Conservation (phyloP, 805 yeast species). For the Ogataea parapolymorpha region DNA sequence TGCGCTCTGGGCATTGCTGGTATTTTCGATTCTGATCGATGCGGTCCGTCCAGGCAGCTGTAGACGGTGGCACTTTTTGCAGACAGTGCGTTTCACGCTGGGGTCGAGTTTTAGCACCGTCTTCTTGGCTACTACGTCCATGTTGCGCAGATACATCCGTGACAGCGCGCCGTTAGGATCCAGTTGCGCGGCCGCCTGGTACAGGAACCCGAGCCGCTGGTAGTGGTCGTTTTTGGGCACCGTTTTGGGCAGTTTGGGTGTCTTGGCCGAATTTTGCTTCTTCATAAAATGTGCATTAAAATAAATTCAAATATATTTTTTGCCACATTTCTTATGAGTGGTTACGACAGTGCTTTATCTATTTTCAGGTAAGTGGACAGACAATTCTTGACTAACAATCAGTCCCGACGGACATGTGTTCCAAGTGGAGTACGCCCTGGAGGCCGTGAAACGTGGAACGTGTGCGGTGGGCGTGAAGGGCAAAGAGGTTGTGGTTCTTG, state of each 20-base stretch:
- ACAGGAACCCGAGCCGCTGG: slow-evolving; percentile 55
- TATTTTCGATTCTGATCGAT: slow-evolving; percentile 39
- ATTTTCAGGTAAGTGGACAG: slow-evolving; percentile 76
- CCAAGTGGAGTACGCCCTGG: slow-evolving; percentile 97
- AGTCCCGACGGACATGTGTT: slow-evolving; percentile 99
- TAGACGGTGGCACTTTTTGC: slow-evolving; percentile 61
- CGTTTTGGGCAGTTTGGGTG: slow-evolving; percentile 34
- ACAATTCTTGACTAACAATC: slow-evolving; percentile 8
- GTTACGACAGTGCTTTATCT: slow-evolving; percentile 98
- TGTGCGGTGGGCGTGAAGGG: slow-evolving; percentile 98
- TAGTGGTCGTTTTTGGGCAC: slow-evolving; percentile 57
- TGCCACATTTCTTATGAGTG: slow-evolving; percentile 63
- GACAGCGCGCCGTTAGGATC: slow-evolving; percentile 41
- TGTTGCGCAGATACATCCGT: slow-evolving; percentile 49
- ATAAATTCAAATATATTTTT: not conserved
- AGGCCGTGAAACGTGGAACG: slow-evolving; percentile 97
- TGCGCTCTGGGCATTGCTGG: slow-evolving; percentile 31
- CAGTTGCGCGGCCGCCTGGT: slow-evolving; percentile 47
- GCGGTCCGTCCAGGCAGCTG: slow-evolving; percentile 48
- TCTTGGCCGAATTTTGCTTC: not conserved
- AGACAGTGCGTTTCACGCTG: slow-evolving; percentile 58
- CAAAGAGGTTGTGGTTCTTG: slow-evolving; percentile 80
- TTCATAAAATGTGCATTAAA: slow-evolving; percentile 2
- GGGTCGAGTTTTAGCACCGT: slow-evolving; percentile 66
- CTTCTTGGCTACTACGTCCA: slow-evolving; percentile 63